Evolutionary conservation across 345 rosid genomes (phyloP), one percentile per base, ranked within the genome.

Genomic region (Lagerstroemia speciosa): DNA sequence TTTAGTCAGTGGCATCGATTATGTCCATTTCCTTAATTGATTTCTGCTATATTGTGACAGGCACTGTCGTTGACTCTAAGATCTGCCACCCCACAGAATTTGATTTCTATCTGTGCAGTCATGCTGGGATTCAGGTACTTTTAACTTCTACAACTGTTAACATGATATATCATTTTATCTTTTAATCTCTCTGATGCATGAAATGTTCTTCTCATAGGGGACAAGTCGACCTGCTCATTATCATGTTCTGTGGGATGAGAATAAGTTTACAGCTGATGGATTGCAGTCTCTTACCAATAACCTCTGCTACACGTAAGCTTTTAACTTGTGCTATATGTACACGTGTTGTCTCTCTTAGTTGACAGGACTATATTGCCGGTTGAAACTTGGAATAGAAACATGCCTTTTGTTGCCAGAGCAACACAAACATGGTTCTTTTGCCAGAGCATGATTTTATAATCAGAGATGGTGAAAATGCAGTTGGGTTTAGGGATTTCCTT

Each of bases 221-320:
- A 92, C 98, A 22, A 89, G 98, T 71, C 96, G 98, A 33, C 99
- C 98, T 0, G 98, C 99, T 2, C 99, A 95, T 75, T 95, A 92
- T 71, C 99, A 95, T 68, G 98, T 95, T 53, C 84, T 95, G 12
- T 95, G 99, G 98, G 99, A 95, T 72, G 99, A 95, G 76, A 95
- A 95, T 85, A 89, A 95, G 62, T 95, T 95, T 62, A 76, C 89
- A 20, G 99, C 99, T 9, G 99, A 95, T 83, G 93, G 84, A 62
- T 75, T 95, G 36, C 99, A 92, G 83, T 87, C 89, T 0, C 86
- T 95, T 30, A 95, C 99, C 2, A 95, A 95, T 65, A 88, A 95
- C 77, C 84, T 95, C 6, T 95, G 99, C 78, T 92, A 95, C 78
- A 92, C 98, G 99, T 94, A 81, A 77, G 89, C 66, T 65, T 27